phyloP scores from a whole-genome alignment of 495 filamentous ascomycete species.

The Lasiosphaeriaceae sp. region DNA sequence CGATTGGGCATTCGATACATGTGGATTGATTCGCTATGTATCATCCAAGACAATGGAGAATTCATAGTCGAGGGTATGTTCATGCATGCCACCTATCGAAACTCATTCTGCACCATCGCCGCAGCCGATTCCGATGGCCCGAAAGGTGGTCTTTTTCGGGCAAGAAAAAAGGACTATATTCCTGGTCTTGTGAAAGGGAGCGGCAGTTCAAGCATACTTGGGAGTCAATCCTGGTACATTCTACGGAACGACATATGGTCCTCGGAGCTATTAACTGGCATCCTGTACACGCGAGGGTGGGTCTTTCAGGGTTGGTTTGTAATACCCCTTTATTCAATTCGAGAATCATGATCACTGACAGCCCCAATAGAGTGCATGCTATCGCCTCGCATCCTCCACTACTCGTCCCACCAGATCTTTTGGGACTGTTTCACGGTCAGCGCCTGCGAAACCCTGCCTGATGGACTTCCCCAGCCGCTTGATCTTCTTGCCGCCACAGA shows the following conservation, averaged over 20 bases:
- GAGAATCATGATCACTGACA: background rate
- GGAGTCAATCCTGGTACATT: too few relatives aligned
- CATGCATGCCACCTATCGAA: constrained; percentile 21
- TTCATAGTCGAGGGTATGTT: constrained; percentile 2
- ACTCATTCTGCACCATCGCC: constrained; percentile 18
- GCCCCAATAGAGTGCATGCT: constrained; percentile 24
- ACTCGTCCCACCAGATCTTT: constrained; percentile 20
- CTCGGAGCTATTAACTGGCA: constrained; percentile 1
- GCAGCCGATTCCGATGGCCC: constrained; percentile 11
- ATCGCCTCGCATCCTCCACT: constrained; percentile 23
- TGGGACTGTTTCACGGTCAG: constrained; percentile 26
- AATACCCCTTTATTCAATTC: too few relatives aligned
- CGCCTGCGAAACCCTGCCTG: constrained; percentile 5
- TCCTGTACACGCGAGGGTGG: constrained; percentile 27
- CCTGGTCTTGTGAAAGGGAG: too few relatives aligned
- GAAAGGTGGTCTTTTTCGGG: constrained; percentile 10
- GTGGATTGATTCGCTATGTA: too few relatives aligned
- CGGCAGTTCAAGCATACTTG: too few relatives aligned
- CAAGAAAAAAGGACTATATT: background rate
- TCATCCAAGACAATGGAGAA: constrained; percentile 1
- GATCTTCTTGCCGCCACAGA: constrained; percentile 5
- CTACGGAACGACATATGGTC: background rate
- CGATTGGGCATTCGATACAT: too few relatives aligned
- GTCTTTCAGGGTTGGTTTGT: constrained; percentile 20
- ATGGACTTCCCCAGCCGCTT: constrained; percentile 7